phyloP scores from a whole-genome alignment of 768 basidiomycete genomes.

The Austroboletus festivus region DNA sequence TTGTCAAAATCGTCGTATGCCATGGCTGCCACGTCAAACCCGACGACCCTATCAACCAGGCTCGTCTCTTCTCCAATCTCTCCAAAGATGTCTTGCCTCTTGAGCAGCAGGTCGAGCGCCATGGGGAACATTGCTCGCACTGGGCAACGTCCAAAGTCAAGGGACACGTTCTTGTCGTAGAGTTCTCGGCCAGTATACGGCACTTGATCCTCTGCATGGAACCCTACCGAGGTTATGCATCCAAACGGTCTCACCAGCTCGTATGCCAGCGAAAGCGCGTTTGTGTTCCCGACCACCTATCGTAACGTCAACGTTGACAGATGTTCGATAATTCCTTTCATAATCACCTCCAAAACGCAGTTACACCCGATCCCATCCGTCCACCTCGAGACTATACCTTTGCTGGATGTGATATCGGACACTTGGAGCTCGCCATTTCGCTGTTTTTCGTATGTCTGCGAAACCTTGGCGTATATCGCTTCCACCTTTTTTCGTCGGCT shows the following conservation, averaged over 20 bases:
- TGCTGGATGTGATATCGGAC: slow-evolving; percentile 49
- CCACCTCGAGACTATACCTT: slow-evolving; percentile 45
- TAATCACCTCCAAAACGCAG: slow-evolving; percentile 60
- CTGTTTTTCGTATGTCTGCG: slow-evolving; percentile 33
- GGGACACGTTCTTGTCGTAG: slow-evolving; percentile 76
- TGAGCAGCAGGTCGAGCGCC: slow-evolving; percentile 65
- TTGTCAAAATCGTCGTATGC: slow-evolving; percentile 68
- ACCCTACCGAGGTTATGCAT: slow-evolving; percentile 70
- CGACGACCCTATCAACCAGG: slow-evolving; percentile 66
- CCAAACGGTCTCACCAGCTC: slow-evolving; percentile 75
- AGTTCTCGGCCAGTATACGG: slow-evolving; percentile 55
- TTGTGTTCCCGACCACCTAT: slow-evolving; percentile 68
- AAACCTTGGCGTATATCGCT: slow-evolving; percentile 52
- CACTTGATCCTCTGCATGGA: slow-evolving; percentile 52
- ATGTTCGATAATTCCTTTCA: neutral
- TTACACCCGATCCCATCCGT: slow-evolving; percentile 60
- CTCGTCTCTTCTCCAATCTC: slow-evolving; percentile 58
- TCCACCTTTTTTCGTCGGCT: slow-evolving; percentile 57
- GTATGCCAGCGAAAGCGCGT: slow-evolving; percentile 62
- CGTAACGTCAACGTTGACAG: neutral
- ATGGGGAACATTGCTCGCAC: slow-evolving; percentile 73
- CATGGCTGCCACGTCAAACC: slow-evolving; percentile 53
- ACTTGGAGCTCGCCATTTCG: slow-evolving; percentile 46
- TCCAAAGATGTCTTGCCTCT: slow-evolving; percentile 73
- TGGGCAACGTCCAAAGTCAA: slow-evolving; percentile 81